Base-by-base conservation (phyloP, 805 yeast genomes). In the Candida nemodendra region DNA sequence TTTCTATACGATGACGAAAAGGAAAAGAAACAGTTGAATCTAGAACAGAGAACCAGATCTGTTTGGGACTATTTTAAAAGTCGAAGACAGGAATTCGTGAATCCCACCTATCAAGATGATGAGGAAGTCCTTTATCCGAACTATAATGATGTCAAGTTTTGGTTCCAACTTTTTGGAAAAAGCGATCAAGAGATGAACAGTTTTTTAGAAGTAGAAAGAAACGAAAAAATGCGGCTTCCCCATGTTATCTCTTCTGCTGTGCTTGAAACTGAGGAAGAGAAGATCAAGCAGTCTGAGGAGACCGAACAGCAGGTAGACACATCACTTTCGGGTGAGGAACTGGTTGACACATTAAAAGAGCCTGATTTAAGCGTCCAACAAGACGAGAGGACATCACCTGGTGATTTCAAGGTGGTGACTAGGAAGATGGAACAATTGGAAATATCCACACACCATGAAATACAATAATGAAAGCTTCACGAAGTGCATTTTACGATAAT, bases 11-110 rank as follows among this genome's bases (percentile, higher is more conserved):
- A 93, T 54, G 72, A 75, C 30, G 96, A 93, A 55, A 59, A 62
- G 34, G 95, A 87, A 42, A 64, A 79, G 38, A 51, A 64, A 6
- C 64, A 62, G n/a, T 61, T 68, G 18, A 57, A 69, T 9, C 60
- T 78, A 2, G 57, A 52, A 6, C 50, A 61, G 3, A 65, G 70
- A 9, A 84, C 96, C 0, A 71, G 85, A 23, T 79, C 91, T 11
- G 96, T 84, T 1, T 90, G 98, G 98, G 95, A 90, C 60, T 90
- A 93, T 57, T 91, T 93, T 65, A 69, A 79, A 38, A 84, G 95
- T 5, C 68, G 96, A 17, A 69, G 70, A 14, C 59, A 59, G 9
- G 95, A 90, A 56, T 91, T 90, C 54, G 62, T 72, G 1, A 84
- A 84, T 56, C 59, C 62, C 14, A 53, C 50, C 2, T 87, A 73